Evolutionary conservation across 768 basidiomycete species (phyloP).

Genomic region (Trichaptum fuscoviolaceum): DNA sequence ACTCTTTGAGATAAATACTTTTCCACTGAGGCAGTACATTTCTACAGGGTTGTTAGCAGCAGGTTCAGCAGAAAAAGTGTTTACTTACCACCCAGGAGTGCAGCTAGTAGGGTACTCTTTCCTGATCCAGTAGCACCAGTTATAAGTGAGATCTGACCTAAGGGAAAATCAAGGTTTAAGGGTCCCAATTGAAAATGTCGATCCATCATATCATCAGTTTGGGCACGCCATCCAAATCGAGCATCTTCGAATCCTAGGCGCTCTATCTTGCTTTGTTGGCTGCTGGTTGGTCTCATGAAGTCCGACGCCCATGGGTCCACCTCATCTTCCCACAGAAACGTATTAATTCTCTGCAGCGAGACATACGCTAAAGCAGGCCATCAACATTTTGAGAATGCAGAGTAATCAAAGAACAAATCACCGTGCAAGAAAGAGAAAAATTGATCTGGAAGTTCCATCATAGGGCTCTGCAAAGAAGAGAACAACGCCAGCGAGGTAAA

Average conservation of each 20-base stretch:
- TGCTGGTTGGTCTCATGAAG: conserved; percentile 32
- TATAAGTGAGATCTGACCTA: conserved; percentile 51
- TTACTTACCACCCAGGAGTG: conserved; percentile 58
- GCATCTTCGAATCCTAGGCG: conserved; percentile 51
- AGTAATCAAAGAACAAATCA: conserved; percentile 20
- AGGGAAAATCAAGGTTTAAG: conserved; percentile 52
- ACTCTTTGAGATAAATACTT: conserved; percentile 49
- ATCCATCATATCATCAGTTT: conserved; percentile 24
- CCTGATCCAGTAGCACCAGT: conserved; percentile 66
- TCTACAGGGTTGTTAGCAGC: conserved; percentile 31
- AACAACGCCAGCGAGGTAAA: conserved; percentile 80
- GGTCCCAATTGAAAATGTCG: conserved; percentile 50
- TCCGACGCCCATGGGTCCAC: conserved; percentile 76
- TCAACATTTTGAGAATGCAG: background rate
- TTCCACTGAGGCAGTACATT: conserved; percentile 51
- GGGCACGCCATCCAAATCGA: conserved; percentile 51
- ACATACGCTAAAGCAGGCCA: conserved; percentile 49
- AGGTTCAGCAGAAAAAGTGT: conserved; percentile 8
- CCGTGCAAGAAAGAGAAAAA: conserved; percentile 62
- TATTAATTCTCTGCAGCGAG: conserved; percentile 77
- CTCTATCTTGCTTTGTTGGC: conserved; percentile 11
- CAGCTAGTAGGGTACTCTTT: conserved; percentile 58
- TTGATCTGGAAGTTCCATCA: conserved; percentile 59
- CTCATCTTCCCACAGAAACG: conserved; percentile 66
- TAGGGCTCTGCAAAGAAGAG: conserved; percentile 60